phyloP scores from a whole-genome alignment of 2,329 filamentous ascomycete species.

The Pestalotiopsis sp. region DNA sequence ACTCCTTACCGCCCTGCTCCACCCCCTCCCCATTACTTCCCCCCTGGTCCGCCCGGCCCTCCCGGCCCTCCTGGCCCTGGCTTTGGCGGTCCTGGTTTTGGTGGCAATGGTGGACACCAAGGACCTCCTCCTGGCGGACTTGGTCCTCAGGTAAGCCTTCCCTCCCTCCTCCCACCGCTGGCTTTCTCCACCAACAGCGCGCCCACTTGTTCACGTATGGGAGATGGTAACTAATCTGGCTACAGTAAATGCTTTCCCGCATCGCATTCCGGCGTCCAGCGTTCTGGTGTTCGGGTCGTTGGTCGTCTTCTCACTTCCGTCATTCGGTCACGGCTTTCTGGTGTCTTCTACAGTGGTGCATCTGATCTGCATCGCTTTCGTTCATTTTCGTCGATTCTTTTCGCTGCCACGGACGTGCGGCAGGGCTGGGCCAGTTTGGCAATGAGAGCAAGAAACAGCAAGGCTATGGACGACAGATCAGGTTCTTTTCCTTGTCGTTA shows the following conservation, averaged over 20 bases:
- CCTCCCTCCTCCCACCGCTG: not conserved
- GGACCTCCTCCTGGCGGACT: slow-evolving; percentile 32
- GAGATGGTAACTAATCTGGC: not conserved
- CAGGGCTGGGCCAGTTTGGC: not conserved
- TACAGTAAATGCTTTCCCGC: slow-evolving; percentile 12
- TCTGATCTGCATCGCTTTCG: slow-evolving; percentile 3
- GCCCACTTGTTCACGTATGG: not conserved
- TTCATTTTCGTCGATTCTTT: slow-evolving; percentile 8
- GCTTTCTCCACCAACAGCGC: not conserved
- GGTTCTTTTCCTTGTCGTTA: not conserved
- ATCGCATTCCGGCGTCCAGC: slow-evolving; percentile 36
- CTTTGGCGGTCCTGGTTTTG: slow-evolving; percentile 28
- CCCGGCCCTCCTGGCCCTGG: slow-evolving; percentile 20
- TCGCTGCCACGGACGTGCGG: not conserved
- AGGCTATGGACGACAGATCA: not conserved
- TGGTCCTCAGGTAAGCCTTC: slow-evolving; percentile 31
- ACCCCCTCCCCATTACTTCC: slow-evolving; percentile 36
- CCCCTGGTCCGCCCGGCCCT: slow-evolving; percentile 31
- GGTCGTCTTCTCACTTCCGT: slow-evolving; percentile 8
- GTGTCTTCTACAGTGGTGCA: slow-evolving; percentile 8
- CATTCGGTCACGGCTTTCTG: slow-evolving; percentile 14
- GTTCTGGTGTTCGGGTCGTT: slow-evolving; percentile 19
- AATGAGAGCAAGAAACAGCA: not conserved
- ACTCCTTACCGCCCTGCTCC: slow-evolving; percentile 94
- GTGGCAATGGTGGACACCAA: slow-evolving; percentile 26